A percentile compares a stretch with the other conserved stretches of the same genome.
Conservation (phyloP, 257 asterid species). For the Avicennia marina region DNA sequence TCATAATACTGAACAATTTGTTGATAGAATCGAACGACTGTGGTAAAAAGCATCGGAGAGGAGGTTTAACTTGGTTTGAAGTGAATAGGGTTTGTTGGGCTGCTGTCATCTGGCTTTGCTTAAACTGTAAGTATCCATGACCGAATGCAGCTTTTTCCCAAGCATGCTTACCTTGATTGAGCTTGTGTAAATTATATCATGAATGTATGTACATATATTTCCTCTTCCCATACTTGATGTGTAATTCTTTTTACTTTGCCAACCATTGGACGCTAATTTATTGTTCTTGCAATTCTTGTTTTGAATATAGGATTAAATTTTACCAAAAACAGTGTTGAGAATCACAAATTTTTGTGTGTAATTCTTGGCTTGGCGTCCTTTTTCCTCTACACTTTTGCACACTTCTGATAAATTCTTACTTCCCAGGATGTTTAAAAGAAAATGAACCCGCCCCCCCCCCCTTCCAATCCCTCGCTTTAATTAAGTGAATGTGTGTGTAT, state of each 20-base stretch:
- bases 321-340: too few relatives aligned
- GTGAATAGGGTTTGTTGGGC: constrained; percentile 22
- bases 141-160: constrained; percentile 20
- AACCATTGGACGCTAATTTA: constrained; percentile 17
- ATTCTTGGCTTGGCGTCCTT: too few relatives aligned
- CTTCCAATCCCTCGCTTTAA: too few relatives aligned
- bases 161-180: constrained; percentile 25
- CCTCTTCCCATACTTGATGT: constrained; percentile 18
- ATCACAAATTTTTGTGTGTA: too few relatives aligned
- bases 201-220: constrained; percentile 30
- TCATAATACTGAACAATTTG: constrained; percentile 28
- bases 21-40: constrained; percentile 35
- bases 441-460: too few relatives aligned
- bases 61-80: constrained; percentile 14
- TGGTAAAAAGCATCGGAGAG: constrained; percentile 13
- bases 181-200: constrained; percentile 48
- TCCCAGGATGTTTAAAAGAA: too few relatives aligned
- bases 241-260: constrained; percentile 16
- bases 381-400: too few relatives aligned
- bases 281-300: constrained; percentile 30
- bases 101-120: constrained; percentile 28
- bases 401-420: too few relatives aligned
- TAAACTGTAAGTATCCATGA: constrained; percentile 36
- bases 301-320: too few relatives aligned
- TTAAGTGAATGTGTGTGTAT: too few relatives aligned